Evolutionary conservation across 2,329 filamentous ascomycete genomes (phyloP), one percentile per base, ranked within the genome.

Genomic region (Dactylellina drechsleri): DNA sequence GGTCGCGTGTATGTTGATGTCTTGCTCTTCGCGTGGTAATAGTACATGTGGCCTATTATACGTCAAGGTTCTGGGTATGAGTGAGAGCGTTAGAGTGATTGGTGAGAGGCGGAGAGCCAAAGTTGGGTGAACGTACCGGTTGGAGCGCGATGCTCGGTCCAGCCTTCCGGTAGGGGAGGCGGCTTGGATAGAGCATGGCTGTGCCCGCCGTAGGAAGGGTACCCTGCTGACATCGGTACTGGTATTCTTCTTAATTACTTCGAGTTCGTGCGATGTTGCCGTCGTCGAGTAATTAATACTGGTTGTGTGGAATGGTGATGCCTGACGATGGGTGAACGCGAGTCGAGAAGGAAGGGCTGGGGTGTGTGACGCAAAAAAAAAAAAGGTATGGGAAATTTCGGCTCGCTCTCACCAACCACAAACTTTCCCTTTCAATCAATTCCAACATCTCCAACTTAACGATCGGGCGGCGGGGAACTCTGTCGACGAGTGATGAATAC

Each of bases 131-230:
- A 80, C 82, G 66, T 82, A 87, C 88, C 88, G 59, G 90, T 90
- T 4, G 93, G 93, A 61, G 93, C 92, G 82, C 90, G 93, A 83
- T 97, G 93, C 82, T 96, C 92, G n/a, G 91, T 92, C 93, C 93
- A 97, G 77, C 92, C 93, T 50, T 89, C 85, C 28, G 89, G 90
- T 0, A 97, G 85, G 41, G 91, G 88, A 53, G 87, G 85, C 12
- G 67, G 77, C 13, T 47, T n/a, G n/a, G 66, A 5, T 18, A 20
- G 76, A 59, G n/a, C 76, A 57, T 15, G 64, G 18, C 60, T 16
- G 79, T 74, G 43, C 83, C 81, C 81, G 54, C 78, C 0, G 83
- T 13, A 23, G n/a, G 54, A 43, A n/a, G 43, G 58, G 53, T 68
- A 53, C 23, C 58, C 60, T 5, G 71, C 65, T 1, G 70, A 67